Evolutionary conservation across 768 basidiomycete species (phyloP).

Genomic region (Mycena pura): DNA sequence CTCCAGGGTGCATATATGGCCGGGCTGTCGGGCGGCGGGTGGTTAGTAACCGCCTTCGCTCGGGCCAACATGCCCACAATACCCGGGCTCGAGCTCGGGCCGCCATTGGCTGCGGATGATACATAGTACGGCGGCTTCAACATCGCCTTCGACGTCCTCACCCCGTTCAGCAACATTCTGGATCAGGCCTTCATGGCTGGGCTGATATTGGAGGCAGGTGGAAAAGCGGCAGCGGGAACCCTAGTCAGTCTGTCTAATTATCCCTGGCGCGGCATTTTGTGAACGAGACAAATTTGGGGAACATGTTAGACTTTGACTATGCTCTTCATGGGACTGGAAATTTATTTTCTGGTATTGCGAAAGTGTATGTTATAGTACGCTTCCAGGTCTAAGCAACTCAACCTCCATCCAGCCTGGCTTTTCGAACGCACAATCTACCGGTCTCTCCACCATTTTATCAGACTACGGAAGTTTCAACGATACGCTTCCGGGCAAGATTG

Average conservation of each 20-base stretch:
- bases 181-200: conserved; percentile 29
- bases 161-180: conserved; percentile 31
- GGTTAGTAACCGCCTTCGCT: conserved; percentile 46
- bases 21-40: conserved; percentile 54
- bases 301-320: conserved; percentile 36
- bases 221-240: conserved; percentile 41
- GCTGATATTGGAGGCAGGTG: conserved; percentile 35
- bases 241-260: conserved; percentile 14
- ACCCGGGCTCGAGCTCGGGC: conserved; percentile 43
- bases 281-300: conserved; percentile 40
- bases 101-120: conserved; percentile 16
- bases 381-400: not conserved
- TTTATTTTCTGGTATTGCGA: conserved; percentile 40
- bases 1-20: conserved; percentile 59
- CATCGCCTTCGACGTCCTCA: conserved; percentile 31
- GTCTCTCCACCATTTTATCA: conserved; percentile 39
- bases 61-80: conserved; percentile 49
- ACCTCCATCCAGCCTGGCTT: conserved; percentile 35
- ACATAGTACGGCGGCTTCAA: conserved; percentile 44
- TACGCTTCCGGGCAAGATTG: conserved; percentile 20
- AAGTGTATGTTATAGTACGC: conserved; percentile 36
- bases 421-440: conserved; percentile 41
- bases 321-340: conserved; percentile 41
- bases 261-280: conserved; percentile 25
- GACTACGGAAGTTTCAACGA: conserved; percentile 32